phyloP scores from a whole-genome alignment of 768 basidiomycete genomes.

The Suillus discolor region DNA sequence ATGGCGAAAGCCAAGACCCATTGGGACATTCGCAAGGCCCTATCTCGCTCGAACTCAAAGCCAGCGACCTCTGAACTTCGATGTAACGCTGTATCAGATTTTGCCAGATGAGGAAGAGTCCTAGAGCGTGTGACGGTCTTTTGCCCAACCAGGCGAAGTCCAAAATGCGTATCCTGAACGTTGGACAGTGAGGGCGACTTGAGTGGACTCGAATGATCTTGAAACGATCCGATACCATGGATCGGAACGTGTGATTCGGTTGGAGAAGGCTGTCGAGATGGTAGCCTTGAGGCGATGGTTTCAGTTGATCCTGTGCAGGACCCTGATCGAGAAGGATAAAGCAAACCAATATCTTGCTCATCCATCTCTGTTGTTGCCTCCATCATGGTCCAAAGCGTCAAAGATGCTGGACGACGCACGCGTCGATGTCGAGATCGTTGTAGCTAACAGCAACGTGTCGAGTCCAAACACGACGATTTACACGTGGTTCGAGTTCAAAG shows the following conservation, averaged over 20 bases:
- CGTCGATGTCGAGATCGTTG: not conserved
- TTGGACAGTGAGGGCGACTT: conserved; percentile 40
- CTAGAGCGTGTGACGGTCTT: conserved; percentile 44
- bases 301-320: conserved; percentile 28
- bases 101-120: conserved; percentile 45
- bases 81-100: conserved; percentile 31
- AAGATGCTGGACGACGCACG: not conserved
- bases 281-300: conserved; percentile 15
- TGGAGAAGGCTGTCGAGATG: conserved; percentile 23
- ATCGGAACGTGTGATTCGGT: conserved; percentile 10
- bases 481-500: conserved; percentile 5
- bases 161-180: conserved; percentile 22
- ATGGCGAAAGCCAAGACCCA: conserved; percentile 73
- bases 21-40: conserved; percentile 51
- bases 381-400: not conserved
- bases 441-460: not conserved
- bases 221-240: conserved; percentile 1
- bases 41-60: conserved; percentile 50
- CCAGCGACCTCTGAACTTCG: conserved; percentile 39
- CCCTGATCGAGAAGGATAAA: conserved; percentile 25
- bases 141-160: conserved; percentile 15
- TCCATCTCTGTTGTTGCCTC: conserved; percentile 20
- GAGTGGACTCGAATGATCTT: conserved; percentile 16
- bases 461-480: not conserved
- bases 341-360: conserved; percentile 33